Evolutionary conservation across 2,329 filamentous ascomycete genomes (phyloP), one percentile per base, ranked within the genome.

Genomic region (Colletotrichum zoysiae): DNA sequence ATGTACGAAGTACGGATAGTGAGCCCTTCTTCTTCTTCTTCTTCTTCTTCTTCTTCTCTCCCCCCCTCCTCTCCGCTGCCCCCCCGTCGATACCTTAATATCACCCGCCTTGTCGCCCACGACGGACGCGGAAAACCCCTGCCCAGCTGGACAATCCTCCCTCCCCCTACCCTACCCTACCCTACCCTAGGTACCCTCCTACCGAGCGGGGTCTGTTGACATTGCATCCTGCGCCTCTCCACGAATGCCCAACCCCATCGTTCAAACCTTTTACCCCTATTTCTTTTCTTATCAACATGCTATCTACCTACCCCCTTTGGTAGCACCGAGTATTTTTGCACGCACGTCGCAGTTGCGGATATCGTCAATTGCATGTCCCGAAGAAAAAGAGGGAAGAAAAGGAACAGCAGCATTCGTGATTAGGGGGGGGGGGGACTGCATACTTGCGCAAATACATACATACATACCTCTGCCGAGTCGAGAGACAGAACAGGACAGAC

Each of bases 41-140:
- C n/a, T n/a, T n/a, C 42, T 11, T 69, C 51, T 26, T 53, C 51
- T 20, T 26, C 26, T 26, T 26, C 26, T 26, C 26, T 26, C 26
- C 26, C 26, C 26, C 26, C 26, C 26, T 26, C 26, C 26, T 26
- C 26, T 26, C 26, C 20, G 5, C 42, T 3, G n/a, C n/a, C 5
- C 3, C 44, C 35, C 50, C 63, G 23, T 62, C 56, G 59, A 55
- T 58, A 71, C 65, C 51, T 71, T 63, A 59, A 71, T 68, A 46
- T 71, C 35, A 68, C 63, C 44, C 64, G 44, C n/a, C 59, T 26
- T 16, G 14, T 40, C n/a, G 30, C 51, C 53, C 38, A 33, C 65
- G 51, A 44, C 50, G 23, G 51, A 44, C 50, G 23, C 38, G 16
- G 26, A 71, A 71, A 51, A 18, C 68, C 68, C 68, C 64, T 71